Evolutionary conservation across 768 basidiomycete species (phyloP).

Genomic region (Serendipita sp.): DNA sequence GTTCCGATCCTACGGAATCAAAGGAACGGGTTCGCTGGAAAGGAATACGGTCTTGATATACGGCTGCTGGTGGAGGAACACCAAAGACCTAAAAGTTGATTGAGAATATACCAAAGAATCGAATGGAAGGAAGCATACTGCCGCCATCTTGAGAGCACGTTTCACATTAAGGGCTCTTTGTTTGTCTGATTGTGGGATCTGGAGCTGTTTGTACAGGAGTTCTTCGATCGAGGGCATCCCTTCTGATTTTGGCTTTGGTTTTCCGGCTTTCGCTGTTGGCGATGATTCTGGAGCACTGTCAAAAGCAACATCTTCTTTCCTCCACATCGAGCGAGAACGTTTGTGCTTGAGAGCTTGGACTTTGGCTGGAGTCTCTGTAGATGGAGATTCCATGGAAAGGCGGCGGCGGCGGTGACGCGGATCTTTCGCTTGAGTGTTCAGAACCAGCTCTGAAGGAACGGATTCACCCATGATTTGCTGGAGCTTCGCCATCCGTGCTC

Average conservation of each 20-base stretch:
- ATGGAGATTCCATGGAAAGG: slow-evolving; percentile 1
- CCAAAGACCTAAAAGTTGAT: slow-evolving; percentile 28
- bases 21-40: background rate
- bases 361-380: background rate
- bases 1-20: background rate
- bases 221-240: background rate
- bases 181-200: slow-evolving; percentile 16
- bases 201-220: background rate
- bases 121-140: slow-evolving; percentile 20
- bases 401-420: background rate
- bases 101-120: background rate
- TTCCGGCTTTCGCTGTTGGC: background rate
- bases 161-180: slow-evolving; percentile 27
- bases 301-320: background rate
- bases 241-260: background rate
- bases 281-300: background rate
- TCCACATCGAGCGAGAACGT: slow-evolving; percentile 14
- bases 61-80: slow-evolving; percentile 28
- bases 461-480: slow-evolving; percentile 5
- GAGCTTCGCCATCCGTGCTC: slow-evolving; percentile 9
- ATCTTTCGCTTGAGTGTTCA: background rate
- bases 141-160: slow-evolving; percentile 34
- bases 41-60: slow-evolving; percentile 18
- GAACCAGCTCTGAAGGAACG: background rate
- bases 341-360: background rate